Evolutionary conservation across 1,284 basidiomycete species (phyloP).

Genomic region (Tilletia setariae): DNA sequence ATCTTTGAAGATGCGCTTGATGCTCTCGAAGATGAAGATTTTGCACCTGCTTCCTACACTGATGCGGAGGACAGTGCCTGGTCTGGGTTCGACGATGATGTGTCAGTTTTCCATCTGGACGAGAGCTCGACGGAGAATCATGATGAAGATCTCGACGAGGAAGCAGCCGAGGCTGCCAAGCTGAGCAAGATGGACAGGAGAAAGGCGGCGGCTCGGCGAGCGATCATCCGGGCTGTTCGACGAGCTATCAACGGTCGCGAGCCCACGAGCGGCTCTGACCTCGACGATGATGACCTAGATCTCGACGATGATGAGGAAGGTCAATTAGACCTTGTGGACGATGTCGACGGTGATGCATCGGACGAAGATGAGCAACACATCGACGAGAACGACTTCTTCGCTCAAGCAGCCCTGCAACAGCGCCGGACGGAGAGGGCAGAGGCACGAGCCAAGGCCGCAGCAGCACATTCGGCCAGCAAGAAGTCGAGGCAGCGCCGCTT

Average conservation of each 20-base stretch:
- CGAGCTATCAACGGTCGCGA: conserved; percentile 45
- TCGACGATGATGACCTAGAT: conserved; percentile 11
- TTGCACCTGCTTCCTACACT: not conserved
- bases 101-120: conserved; percentile 28
- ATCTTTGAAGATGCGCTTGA: conserved; percentile 9
- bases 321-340: conserved; percentile 23
- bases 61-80: not conserved
- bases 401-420: conserved; percentile 22
- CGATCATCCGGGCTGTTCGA: conserved; percentile 42
- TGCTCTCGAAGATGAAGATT: not conserved
- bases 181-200: conserved; percentile 34
- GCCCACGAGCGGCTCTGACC: not conserved
- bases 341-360: not conserved
- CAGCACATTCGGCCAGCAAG: not conserved
- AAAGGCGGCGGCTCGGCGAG: conserved; percentile 40
- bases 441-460: not conserved
- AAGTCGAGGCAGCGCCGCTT: conserved; percentile 2
- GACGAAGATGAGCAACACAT: conserved; percentile 28
- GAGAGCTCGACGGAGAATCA: conserved; percentile 17
- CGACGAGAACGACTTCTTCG: conserved; percentile 16
- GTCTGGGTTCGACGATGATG: conserved; percentile 21
- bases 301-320: conserved; percentile 24
- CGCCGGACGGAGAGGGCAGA: conserved; percentile 26
- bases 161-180: conserved; percentile 25
- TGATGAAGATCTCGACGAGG: conserved; percentile 20